phyloP scores from a whole-genome alignment of 306 rosid species.

The Astragalus glycyphyllos region DNA sequence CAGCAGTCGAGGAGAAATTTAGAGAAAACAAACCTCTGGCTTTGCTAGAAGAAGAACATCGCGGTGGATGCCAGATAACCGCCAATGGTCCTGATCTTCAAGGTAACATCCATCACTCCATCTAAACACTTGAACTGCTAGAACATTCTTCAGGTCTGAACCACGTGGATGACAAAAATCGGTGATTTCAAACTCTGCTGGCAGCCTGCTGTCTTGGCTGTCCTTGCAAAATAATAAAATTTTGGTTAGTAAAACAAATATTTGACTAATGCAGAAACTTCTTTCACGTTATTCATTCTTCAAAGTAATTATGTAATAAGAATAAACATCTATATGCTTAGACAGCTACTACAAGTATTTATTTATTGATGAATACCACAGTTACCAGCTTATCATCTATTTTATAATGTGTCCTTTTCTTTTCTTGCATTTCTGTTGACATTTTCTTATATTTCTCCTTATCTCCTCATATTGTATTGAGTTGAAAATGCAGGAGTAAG shows the following conservation, averaged over 20 bases:
- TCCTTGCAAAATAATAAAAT: constrained; percentile 52
- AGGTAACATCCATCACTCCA: constrained; percentile 98
- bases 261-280: constrained; percentile 32
- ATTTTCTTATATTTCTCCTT: background rate
- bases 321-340: background rate
- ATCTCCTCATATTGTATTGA: background rate
- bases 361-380: background rate
- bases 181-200: constrained; percentile 95
- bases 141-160: constrained; percentile 66
- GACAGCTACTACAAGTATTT: background rate
- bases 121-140: constrained; percentile 93
- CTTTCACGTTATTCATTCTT: constrained; percentile 6
- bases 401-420: background rate
- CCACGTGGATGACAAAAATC: constrained; percentile 82
- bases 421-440: background rate
- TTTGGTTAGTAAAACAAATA: constrained; percentile 42
- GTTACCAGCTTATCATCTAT: constrained; percentile 15
- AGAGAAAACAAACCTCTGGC: constrained; percentile 70
- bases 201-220: constrained; percentile 97
- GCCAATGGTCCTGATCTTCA: constrained; percentile 99
- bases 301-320: constrained; percentile 17
- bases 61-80: constrained; percentile 94
- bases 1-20: constrained; percentile 8
- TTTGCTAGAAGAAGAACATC: constrained; percentile 92
- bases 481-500: no score